Evolutionary conservation across 768 basidiomycete species (phyloP), one percentile per base, ranked within the genome.

Genomic region (Mycena filopes): DNA sequence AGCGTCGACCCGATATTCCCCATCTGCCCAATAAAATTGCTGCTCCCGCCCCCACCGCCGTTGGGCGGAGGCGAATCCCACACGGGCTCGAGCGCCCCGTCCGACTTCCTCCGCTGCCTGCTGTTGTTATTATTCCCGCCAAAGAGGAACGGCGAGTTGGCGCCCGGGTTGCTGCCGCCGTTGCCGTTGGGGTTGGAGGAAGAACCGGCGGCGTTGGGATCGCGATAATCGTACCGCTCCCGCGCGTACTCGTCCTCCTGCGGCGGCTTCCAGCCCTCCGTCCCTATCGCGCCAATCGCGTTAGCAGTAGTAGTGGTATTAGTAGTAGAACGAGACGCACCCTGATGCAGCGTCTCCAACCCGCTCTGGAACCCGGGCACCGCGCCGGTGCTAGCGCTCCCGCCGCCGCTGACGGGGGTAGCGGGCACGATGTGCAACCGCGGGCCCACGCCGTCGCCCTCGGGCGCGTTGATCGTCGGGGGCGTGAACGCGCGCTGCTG

Each of bases 381-480:
- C 41, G 79, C 36, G 10, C 36, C 74, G 63, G 83, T 81, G 12
- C 78, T 77, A 40, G 79, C 79, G 28, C 79, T 82, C 38, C 79
- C 87, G 23, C 86, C 88, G 46, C 88, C 89, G 64, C 85, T 86
- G 59, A 95, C 83, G 10, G 93, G 93, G 4, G 93, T 95, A 23
- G 93, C 91, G 43, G 93, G 93, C 9, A 94, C 92, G 66, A 95
- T 89, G 72, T 93, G 87, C 65, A 95, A 83, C 55, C 84, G 85
- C 1, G 90, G 92, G 0, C 89, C 87, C 53, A 80, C 76, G 40
- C 84, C 86, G 58, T 84, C 83, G 43, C 85, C 89, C 4, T 86
- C 84, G 83, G 88, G 40, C 73, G 78, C 73, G 48, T 73, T 81
- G 83, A 83, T 77, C 23, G 80, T 78, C 11, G 79, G 78, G 1